Base-by-base conservation (phyloP, 805 yeast species). In the Candida loeiensis region DNA sequence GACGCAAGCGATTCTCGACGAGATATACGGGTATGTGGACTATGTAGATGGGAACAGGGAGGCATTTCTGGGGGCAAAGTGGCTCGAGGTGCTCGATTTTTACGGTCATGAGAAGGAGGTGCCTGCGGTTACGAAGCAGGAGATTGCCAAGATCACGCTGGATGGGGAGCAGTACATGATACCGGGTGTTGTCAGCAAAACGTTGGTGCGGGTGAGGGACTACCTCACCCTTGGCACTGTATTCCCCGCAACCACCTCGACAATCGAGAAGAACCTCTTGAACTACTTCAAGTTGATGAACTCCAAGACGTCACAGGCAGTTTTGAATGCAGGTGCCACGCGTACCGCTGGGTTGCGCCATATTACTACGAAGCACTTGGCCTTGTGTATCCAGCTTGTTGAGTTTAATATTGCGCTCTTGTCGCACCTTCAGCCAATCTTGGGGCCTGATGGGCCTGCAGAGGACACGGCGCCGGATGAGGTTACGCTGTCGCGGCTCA, bases 321-420 rank as follows among this genome's bases (percentile, higher is more conserved):
- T 85, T 28, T 62, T 85, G 26, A 83, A 81, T 32, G 88, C 90
- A 1, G 86, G 85, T 30, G 91, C 91, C 1, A 82, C 85, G 2
- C 61, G 78, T 46, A 76, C 89, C 0, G 85, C 91, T 0, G 88
- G 86, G 0, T 64, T 84, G 37, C 79, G 74, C 46, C 89, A 83
- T 52, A 83, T 85, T 37, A 80, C 86, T 3, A 82, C 88, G 1
- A 80, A 79, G 48, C 86, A 84, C 56, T 55, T 84, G 37, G 81
- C 88, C 0, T 66, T 83, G 28, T 77, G 85, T 26, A 76, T 82
- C 4, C 87, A 84, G 51, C 66, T 80, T n/a, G 63, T 84, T 21
- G 77, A 78, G 40, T 68, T 67, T 45, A 45, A 51, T 36, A 52
- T 54, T 6, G 63, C 71, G 21, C 57, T 80, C 17, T 58, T 74